Conservation (phyloP, 2,329 filamentous ascomycete genomes). For the Penicillium paneum region DNA sequence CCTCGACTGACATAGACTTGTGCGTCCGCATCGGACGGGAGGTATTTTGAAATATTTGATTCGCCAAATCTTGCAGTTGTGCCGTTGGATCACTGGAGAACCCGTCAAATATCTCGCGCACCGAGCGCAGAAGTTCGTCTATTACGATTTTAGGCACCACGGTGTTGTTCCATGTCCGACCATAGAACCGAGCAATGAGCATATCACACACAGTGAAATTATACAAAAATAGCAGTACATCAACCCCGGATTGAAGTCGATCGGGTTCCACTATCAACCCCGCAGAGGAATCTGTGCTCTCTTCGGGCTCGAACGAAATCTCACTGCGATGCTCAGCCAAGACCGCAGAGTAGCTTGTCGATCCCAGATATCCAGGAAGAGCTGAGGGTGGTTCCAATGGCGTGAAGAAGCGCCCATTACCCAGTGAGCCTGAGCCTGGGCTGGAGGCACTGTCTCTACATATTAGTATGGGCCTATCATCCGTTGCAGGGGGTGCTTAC, state of each 20-base stretch:
- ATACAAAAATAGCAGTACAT: constrained; percentile 31
- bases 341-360: constrained; percentile 36
- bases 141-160: constrained; percentile 27
- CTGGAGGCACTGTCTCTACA: constrained; percentile 21
- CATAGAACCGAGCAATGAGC: constrained; percentile 29
- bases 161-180: constrained; percentile 19
- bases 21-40: constrained; percentile 26
- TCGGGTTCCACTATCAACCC: constrained; percentile 25
- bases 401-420: constrained; percentile 18
- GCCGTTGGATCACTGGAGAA: constrained; percentile 25
- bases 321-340: constrained; percentile 34
- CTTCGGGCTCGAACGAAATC: constrained; percentile 32
- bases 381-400: constrained; percentile 26
- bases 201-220: constrained; percentile 24
- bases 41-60: constrained; percentile 32
- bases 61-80: constrained; percentile 27
- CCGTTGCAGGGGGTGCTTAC: constrained; percentile 12
- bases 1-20: constrained; percentile 29
- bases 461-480: constrained; percentile 2
- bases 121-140: constrained; percentile 26
- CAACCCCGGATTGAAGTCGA: constrained; percentile 31
- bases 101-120: constrained; percentile 25
- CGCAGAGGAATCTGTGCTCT: constrained; percentile 16
- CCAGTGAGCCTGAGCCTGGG: constrained; percentile 22
- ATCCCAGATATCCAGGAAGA: constrained; percentile 35